Evolutionary conservation across 352 stramenopile species (phyloP).

Genomic region (Pythium inflatum): DNA sequence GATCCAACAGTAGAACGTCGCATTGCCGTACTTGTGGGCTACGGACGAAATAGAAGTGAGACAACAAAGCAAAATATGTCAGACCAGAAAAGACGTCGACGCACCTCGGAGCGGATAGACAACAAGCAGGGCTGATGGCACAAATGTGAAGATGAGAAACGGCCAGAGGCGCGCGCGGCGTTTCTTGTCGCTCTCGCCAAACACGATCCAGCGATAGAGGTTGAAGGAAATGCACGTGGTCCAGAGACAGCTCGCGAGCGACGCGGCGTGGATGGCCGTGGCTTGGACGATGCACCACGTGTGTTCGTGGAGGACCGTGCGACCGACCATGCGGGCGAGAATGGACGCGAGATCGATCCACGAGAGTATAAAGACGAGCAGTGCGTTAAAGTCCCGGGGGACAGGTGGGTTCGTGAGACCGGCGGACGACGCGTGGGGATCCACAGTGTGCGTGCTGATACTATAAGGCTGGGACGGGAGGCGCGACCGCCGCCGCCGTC

Average conservation of each 20-base stretch:
- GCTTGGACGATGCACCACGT: slow-evolving; percentile 62
- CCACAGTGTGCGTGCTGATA: neutral
- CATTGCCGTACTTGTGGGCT: slow-evolving; percentile 71
- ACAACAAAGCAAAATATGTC: too few relatives aligned
- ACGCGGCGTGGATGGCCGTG: slow-evolving; percentile 54
- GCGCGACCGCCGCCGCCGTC: neutral
- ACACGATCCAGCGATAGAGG: slow-evolving; percentile 80
- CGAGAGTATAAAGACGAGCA: slow-evolving; percentile 71
- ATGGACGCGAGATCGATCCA: slow-evolving; percentile 70
- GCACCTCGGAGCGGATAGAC: slow-evolving; percentile 64
- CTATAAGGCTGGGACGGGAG: neutral
- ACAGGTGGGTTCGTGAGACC: too few relatives aligned
- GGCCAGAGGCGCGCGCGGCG: slow-evolving; percentile 55
- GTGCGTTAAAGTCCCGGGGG: slow-evolving; percentile 58
- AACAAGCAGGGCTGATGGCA: slow-evolving; percentile 53
- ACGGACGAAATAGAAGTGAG: too few relatives aligned
- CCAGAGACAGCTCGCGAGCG: slow-evolving; percentile 70
- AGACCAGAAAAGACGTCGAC: too few relatives aligned
- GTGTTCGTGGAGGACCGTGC: slow-evolving; percentile 44
- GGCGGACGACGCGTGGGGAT: neutral
- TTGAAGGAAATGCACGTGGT: slow-evolving; percentile 83
- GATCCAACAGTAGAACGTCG: slow-evolving; percentile 87
- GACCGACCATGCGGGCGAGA: slow-evolving; percentile 58
- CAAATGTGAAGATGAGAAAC: slow-evolving; percentile 59
- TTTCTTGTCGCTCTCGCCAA: slow-evolving; percentile 70